These are phyloP conservation scores for Chlorophyllum brunneum DNA, from an alignment of 768 basidiomycete genomes.

Conservation along the genomic window DNA sequence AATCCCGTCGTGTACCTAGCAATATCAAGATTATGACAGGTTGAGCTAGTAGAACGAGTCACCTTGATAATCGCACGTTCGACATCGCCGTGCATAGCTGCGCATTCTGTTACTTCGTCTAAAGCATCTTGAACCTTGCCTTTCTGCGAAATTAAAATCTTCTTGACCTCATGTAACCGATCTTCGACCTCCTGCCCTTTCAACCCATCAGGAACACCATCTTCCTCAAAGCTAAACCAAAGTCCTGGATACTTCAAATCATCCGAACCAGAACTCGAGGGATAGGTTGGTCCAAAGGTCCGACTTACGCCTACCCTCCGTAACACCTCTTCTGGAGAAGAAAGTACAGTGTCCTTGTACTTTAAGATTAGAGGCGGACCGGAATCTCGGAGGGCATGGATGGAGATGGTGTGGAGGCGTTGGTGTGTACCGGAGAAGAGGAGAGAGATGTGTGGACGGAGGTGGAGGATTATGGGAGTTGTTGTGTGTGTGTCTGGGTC, in stretches of 20 bases:
- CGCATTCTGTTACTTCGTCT: conserved; percentile 64
- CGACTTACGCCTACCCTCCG: conserved; percentile 63
- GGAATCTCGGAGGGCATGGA: conserved; percentile 63
- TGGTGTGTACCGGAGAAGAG: conserved; percentile 79
- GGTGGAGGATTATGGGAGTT: conserved; percentile 73
- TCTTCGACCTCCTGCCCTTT: conserved; percentile 56
- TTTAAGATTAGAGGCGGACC: conserved; percentile 64
- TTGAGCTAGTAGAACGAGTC: conserved; percentile 1
- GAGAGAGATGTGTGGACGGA: conserved; percentile 81
- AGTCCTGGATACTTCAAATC: conserved; percentile 79
- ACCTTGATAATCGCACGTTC: conserved; percentile 68
- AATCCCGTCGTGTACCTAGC: conserved; percentile 74
- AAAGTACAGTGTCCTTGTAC: conserved; percentile 63
- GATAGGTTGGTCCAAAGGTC: conserved; percentile 82
- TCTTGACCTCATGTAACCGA: conserved; percentile 71
- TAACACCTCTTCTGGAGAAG: conserved; percentile 57
- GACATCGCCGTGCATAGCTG: conserved; percentile 71
- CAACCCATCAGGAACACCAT: conserved; percentile 30
- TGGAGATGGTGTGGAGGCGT: conserved; percentile 73
- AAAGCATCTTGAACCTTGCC: conserved; percentile 60
- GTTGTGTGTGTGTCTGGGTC: conserved; percentile 67
- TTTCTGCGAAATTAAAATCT: conserved; percentile 71
- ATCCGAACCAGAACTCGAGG: conserved; percentile 39
- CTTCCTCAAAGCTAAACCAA: conserved; percentile 83
- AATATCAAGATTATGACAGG: background rate